These are phyloP conservation scores for Albugo candida DNA, from an alignment of 352 stramenopile species.

Conservation along the genomic window DNA sequence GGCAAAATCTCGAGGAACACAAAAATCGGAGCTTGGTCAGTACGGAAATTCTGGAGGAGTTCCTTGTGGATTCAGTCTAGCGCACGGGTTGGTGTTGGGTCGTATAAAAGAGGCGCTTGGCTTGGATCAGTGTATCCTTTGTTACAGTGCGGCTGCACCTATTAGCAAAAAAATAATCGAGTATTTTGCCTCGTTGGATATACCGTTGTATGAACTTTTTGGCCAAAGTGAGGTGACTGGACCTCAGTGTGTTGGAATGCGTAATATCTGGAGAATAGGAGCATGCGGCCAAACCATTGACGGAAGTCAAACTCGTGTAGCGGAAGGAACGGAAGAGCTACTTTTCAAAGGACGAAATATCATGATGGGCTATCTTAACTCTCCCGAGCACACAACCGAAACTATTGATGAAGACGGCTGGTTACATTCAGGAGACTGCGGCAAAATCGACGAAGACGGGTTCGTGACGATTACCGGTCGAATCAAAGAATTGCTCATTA, in stretches of 20 bases:
- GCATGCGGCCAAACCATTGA: constrained; percentile 65
- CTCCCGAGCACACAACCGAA: constrained; percentile 57
- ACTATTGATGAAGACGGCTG: constrained; percentile 86
- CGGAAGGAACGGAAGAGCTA: constrained; percentile 42
- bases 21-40: constrained; percentile 65
- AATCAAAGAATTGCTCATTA: constrained; percentile 93
- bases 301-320: constrained; percentile 33
- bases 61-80: constrained; percentile 80
- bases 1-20: constrained; percentile 75
- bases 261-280: constrained; percentile 76
- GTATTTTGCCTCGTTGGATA: constrained; percentile 89
- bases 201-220: constrained; percentile 88
- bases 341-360: constrained; percentile 70
- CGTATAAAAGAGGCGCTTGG: constrained; percentile 81
- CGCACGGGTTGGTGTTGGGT: constrained; percentile 67
- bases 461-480: constrained; percentile 90
- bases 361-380: constrained; percentile 81
- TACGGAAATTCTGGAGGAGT: constrained; percentile 67
- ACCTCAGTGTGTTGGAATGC: constrained; percentile 59
- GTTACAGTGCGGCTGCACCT: constrained; percentile 73
- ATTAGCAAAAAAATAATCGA: constrained; percentile 86
- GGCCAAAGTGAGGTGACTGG: constrained; percentile 85
- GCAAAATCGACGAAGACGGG: constrained; percentile 75
- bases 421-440: constrained; percentile 87
- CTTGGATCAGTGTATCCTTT: constrained; percentile 70